Evolutionary conservation across 345 rosid species (phyloP).

Genomic region (Eucalyptus coolabah): DNA sequence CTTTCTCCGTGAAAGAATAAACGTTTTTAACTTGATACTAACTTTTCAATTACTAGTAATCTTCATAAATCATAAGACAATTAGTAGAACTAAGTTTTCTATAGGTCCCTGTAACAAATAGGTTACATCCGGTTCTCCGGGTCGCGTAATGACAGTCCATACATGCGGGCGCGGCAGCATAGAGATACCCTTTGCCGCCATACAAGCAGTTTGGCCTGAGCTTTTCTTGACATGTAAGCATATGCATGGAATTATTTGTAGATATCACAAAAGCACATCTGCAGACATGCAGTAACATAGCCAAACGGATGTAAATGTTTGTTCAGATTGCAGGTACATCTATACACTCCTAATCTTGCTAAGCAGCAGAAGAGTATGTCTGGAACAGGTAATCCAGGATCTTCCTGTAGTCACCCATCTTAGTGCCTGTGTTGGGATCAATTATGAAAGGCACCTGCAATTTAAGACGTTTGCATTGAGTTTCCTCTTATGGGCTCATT

Average conservation of each 20-base stretch:
- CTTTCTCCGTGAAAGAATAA: neutral
- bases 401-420: constrained; percentile 47
- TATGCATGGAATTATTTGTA: neutral
- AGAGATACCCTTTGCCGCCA: neutral
- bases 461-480: neutral
- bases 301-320: neutral
- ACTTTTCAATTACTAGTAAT: neutral
- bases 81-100: neutral
- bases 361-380: constrained; percentile 26
- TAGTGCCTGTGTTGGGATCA: constrained; percentile 66
- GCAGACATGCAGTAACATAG: neutral
- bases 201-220: neutral
- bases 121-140: neutral
- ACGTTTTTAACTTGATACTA: neutral
- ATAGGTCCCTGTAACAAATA: neutral
- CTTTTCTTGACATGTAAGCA: neutral
- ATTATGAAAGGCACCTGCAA: constrained; percentile 56
- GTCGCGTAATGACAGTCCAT: neutral
- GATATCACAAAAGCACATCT: neutral
- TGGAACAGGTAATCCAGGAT: constrained; percentile 55
- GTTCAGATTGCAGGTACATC: neutral
- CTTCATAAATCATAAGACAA: neutral
- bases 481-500: neutral
- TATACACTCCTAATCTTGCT: neutral
- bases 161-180: neutral